Percentiles rank a stretch among this genome's conserved stretches.
phyloP scores from a whole-genome alignment of 495 filamentous ascomycete species.

The Daldinia decipiens region DNA sequence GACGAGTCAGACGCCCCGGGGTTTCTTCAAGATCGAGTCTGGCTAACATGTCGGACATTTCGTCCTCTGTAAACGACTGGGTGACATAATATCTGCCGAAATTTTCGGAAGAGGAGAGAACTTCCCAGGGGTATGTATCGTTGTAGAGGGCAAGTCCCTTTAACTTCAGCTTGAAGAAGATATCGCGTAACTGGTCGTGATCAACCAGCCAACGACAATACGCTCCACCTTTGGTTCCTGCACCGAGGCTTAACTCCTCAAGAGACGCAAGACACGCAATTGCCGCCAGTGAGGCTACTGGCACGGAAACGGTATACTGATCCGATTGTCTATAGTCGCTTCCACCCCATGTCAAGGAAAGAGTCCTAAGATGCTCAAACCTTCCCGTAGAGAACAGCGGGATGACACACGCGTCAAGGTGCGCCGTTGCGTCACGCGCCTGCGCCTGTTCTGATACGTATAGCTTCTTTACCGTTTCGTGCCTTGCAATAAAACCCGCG shows the following conservation, averaged over 20 bases:
- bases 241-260: not conserved
- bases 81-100: not conserved
- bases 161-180: not conserved
- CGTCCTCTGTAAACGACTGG: not conserved
- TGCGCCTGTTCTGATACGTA: not conserved
- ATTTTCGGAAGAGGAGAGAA: not conserved
- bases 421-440: not conserved
- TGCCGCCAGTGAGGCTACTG: not conserved
- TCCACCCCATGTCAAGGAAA: not conserved
- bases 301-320: not conserved
- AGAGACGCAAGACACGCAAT: not conserved
- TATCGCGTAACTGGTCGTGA: not conserved
- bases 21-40: not conserved
- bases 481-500: not conserved
- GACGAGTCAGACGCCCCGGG: not conserved
- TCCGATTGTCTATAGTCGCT: not conserved
- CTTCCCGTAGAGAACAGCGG: not conserved
- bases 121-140: not conserved
- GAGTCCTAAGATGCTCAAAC: not conserved
- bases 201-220: not conserved
- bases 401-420: constrained; percentile 1
- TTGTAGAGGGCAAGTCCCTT: not conserved
- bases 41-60: not conserved
- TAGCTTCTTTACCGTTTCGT: not conserved
- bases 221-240: not conserved